A percentile compares a stretch with the other conserved stretches of the same genome.
Conservation (phyloP, 768 basidiomycete species). For the Leccinum subtestaceum region DNA sequence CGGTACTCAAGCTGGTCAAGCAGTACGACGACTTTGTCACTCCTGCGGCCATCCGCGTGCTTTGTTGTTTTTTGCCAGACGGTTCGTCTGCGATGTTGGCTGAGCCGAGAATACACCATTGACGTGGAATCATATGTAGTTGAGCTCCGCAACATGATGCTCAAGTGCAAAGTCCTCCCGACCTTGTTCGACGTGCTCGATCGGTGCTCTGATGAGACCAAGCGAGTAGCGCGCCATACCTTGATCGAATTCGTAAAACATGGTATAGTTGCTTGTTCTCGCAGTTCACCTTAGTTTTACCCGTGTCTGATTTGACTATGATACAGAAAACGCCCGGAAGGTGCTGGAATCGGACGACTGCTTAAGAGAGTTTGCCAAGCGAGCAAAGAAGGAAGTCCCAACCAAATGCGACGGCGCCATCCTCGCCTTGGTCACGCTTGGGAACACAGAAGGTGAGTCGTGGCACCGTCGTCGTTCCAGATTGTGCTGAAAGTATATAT, state of each 20-base stretch:
- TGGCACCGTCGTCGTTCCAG: not conserved
- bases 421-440: slow-evolving; percentile 16
- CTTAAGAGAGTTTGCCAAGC: slow-evolving; percentile 16
- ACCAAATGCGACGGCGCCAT: slow-evolving; percentile 20
- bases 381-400: slow-evolving; percentile 4
- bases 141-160: slow-evolving; percentile 18
- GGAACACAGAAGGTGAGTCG: slow-evolving; percentile 8
- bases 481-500: not conserved
- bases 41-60: slow-evolving; percentile 25
- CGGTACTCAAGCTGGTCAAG: slow-evolving; percentile 20
- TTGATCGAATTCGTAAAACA: slow-evolving; percentile 17
- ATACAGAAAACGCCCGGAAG: slow-evolving; percentile 9
- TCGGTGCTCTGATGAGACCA: slow-evolving; percentile 21
- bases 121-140: slow-evolving; percentile 11
- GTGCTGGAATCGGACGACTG: slow-evolving; percentile 6
- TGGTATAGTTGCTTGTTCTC: slow-evolving; percentile 8
- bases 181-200: slow-evolving; percentile 21
- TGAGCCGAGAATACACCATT: not conserved
- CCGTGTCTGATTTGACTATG: not conserved
- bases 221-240: slow-evolving; percentile 9
- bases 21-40: slow-evolving; percentile 30
- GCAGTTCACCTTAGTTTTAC: not conserved
- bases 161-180: slow-evolving; percentile 13
- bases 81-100: slow-evolving; percentile 6
- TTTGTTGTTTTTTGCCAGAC: slow-evolving; percentile 25